A percentile compares a stretch with the other conserved stretches of the same genome.
Evolutionary conservation across 78 protist genomes (phyloP).

Genomic region (Salpingoeca rosetta): DNA sequence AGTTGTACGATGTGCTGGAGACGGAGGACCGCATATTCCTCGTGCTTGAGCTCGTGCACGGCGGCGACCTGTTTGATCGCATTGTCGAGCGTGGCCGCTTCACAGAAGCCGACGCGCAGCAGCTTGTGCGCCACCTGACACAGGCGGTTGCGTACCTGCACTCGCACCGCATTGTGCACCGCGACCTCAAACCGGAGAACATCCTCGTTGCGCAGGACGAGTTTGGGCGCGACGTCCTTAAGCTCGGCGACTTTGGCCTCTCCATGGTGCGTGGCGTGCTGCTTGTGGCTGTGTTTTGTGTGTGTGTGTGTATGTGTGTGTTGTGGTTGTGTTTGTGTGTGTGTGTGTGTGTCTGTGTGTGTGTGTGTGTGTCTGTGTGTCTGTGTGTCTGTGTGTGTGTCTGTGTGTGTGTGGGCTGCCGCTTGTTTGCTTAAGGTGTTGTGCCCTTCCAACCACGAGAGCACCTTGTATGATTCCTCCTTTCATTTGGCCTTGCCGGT

Average conservation of each 20-base stretch:
- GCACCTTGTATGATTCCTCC: too few relatives aligned
- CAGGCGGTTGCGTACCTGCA: slow-evolving; percentile 47
- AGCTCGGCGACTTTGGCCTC: slow-evolving; percentile 45
- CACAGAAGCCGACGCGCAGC: slow-evolving; percentile 32
- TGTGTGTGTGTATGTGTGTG: too few relatives aligned
- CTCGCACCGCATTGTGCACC: slow-evolving; percentile 37
- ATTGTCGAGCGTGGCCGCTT: slow-evolving; percentile 34
- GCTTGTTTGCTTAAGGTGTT: too few relatives aligned
- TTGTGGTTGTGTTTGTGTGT: too few relatives aligned
- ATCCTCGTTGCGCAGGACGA: slow-evolving; percentile 7
- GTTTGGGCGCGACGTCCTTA: slow-evolving; percentile 1
- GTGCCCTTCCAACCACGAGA: too few relatives aligned
- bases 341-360: too few relatives aligned
- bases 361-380: too few relatives aligned
- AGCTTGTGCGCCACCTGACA: slow-evolving; percentile 9
- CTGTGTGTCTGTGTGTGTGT: too few relatives aligned
- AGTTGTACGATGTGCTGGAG: slow-evolving; percentile 22
- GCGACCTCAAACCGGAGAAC: slow-evolving; percentile 63
- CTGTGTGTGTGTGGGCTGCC: too few relatives aligned
- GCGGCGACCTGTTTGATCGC: slow-evolving; percentile 54
- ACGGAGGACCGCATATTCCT: background rate
- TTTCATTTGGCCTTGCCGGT: too few relatives aligned
- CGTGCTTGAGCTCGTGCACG: slow-evolving; percentile 7
- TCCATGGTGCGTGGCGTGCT: too few relatives aligned
- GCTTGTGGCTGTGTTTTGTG: too few relatives aligned